Base-by-base conservation (phyloP, 2,329 filamentous ascomycete genomes). In the Cytospora leucostoma region DNA sequence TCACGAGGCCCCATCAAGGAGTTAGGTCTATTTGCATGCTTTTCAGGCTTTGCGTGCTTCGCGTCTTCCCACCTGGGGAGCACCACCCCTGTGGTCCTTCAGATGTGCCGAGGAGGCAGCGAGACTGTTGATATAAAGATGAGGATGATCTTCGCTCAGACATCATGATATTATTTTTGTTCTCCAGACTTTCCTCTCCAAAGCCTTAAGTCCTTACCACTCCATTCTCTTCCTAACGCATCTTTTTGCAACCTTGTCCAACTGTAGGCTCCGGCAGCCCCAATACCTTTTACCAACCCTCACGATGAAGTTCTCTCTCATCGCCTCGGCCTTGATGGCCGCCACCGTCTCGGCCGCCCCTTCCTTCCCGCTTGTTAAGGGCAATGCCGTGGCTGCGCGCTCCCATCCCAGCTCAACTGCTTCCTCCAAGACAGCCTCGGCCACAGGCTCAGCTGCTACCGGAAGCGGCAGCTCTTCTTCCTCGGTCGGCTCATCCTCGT, bases 261-360 rank as follows among this genome's bases (percentile, higher is more conserved):
- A 55, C 58, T 57, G 52, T 64, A 60, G 57, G 56, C 56, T 64
- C 62, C 60, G 62, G 62, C 49, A 64, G 62, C 56, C 55, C 27
- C 54, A 38, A 27, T 40, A 53, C 51, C 38, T 56, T 40, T 47
- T 38, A 38, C 44, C 52, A 40, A 21, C 58, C 54, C n/a, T 50
- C 62, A 64, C 40, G 32, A 64, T 64, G 62, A 64, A 64, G 57
- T 59, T 64, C 62, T 51, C 62, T 38, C 50, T 64, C 37, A 19
- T 64, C 19, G 15, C 56, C 47, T 47, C 44, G 15, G 37, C 35
- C 34, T 27, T 61, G 10, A 34, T 63, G 56, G 56, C 50, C 47
- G 52, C 57, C 8, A 34, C 52, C 62, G 51, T 50, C 57, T 44
- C 51, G 40, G 61, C 61, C 12, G 38, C 57, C 50, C 61, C 61